Evolutionary conservation across 2,329 filamentous ascomycete genomes (phyloP).

Genomic region (Calonectria crousiana): DNA sequence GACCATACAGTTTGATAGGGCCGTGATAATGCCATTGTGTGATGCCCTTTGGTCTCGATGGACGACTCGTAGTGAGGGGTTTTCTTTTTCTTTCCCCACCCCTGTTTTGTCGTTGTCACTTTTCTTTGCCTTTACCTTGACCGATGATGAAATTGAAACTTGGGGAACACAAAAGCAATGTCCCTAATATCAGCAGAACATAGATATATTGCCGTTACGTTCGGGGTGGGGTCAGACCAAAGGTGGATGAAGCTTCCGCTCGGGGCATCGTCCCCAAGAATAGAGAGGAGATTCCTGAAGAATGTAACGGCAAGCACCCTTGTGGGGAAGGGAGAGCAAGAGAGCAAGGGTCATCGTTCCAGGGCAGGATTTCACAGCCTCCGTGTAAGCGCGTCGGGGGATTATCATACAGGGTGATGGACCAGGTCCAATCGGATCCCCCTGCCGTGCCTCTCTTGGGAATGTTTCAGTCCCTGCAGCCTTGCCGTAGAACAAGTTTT

Average conservation of each 20-base stretch:
- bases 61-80: neutral
- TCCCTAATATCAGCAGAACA: neutral
- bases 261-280: neutral
- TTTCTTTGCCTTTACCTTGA: neutral
- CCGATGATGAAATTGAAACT: neutral
- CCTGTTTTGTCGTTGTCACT: neutral
- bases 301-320: neutral
- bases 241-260: neutral
- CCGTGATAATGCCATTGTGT: neutral
- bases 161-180: neutral
- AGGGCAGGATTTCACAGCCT: neutral
- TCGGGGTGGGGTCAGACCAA: neutral
- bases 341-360: neutral
- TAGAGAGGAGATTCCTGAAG: neutral
- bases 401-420: constrained; percentile 6
- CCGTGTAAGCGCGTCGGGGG: neutral
- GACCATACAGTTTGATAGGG: neutral
- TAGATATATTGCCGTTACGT: neutral
- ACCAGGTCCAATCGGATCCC: neutral
- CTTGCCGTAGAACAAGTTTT: constrained; percentile 1
- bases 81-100: neutral
- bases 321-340: neutral
- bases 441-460: neutral
- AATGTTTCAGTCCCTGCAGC: constrained; percentile 11
- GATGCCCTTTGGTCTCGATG: neutral